These are phyloP conservation scores for Magnaporthiopsis poae DNA, from an alignment of 2,329 filamentous ascomycete species.

Conservation along the genomic window DNA sequence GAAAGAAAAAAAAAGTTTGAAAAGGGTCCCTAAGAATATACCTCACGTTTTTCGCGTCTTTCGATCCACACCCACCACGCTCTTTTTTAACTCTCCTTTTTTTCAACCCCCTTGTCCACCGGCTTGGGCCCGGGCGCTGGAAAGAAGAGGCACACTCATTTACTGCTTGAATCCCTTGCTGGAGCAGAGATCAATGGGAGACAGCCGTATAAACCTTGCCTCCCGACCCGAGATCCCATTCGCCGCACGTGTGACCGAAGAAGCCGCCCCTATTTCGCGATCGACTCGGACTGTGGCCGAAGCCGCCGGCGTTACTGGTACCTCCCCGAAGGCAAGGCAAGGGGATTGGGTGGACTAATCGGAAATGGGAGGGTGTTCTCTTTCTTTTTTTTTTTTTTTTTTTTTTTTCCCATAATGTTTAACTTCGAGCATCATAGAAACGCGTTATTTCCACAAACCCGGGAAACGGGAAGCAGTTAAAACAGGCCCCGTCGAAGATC, in stretches of 20 bases:
- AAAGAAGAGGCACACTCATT: background rate
- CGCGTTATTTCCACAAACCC: background rate
- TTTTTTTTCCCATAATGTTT: background rate
- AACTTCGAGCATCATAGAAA: background rate
- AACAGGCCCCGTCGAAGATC: background rate
- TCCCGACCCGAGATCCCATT: background rate
- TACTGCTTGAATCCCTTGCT: background rate
- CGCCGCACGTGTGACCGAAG: background rate
- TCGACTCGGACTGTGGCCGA: no score
- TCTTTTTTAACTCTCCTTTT: constrained; percentile 1
- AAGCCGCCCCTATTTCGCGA: no score
- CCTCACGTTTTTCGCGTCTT: background rate
- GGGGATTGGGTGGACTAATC: no score
- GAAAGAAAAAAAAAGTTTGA: background rate
- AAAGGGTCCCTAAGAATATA: background rate
- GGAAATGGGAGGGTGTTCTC: background rate
- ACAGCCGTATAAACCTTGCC: background rate
- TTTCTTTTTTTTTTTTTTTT: background rate
- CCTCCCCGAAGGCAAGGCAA: background rate
- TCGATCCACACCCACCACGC: background rate
- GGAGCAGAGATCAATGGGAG: background rate
- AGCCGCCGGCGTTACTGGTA: no score
- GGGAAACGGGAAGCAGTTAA: background rate
- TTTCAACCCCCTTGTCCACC: background rate
- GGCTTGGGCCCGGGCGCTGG: background rate